Conservation (phyloP, 2,329 filamentous ascomycete species). For the Madurella mycetomatis region DNA sequence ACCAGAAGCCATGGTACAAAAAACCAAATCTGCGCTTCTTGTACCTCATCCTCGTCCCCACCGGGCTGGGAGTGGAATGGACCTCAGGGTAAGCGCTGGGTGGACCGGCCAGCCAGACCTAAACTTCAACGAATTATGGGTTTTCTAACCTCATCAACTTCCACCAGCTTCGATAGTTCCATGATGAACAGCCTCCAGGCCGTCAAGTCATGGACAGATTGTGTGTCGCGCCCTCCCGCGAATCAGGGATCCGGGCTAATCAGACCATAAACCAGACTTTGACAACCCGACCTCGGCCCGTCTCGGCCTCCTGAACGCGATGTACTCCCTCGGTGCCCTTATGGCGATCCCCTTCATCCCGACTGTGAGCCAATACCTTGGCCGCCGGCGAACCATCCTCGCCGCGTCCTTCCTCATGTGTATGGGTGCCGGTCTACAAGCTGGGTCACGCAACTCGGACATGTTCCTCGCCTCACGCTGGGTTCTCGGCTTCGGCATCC, state of each 20-base stretch:
- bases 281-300: constrained; percentile 35
- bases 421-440: constrained; percentile 35
- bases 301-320: constrained; percentile 40
- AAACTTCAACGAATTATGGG: too few species aligned
- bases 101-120: too few species aligned
- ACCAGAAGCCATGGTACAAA: constrained; percentile 36
- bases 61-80: constrained; percentile 39
- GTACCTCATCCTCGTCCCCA: constrained; percentile 39
- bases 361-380: constrained; percentile 35
- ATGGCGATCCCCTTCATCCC: constrained; percentile 40
- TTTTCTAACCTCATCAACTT: too few species aligned
- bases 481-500: constrained; percentile 34
- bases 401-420: constrained; percentile 33
- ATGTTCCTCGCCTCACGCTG: constrained; percentile 33
- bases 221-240: constrained; percentile 22
- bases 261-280: constrained; percentile 32
- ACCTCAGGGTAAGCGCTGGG: constrained; percentile 31
- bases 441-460: constrained; percentile 28
- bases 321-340: constrained; percentile 41
- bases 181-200: constrained; percentile 43
- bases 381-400: constrained; percentile 36
- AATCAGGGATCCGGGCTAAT: not conserved
- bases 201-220: constrained; percentile 37
- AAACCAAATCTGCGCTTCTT: constrained; percentile 37
- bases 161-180: constrained; percentile 35